phyloP scores from a whole-genome alignment of 192 early-diverging fungal species.

The Gorgonomyces haynaldii region DNA sequence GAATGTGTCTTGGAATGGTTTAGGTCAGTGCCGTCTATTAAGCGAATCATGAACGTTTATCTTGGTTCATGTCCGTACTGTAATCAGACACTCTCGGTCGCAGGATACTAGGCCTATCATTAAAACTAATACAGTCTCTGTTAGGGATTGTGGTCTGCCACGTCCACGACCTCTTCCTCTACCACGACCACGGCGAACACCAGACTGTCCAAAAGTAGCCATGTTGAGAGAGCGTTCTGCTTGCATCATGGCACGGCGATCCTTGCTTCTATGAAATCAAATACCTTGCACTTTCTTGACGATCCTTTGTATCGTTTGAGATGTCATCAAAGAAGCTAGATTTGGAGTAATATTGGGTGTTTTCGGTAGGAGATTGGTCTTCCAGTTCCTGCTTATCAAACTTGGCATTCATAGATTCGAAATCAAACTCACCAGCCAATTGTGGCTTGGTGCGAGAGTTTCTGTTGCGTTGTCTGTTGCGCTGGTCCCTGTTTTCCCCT shows the following conservation, averaged over 20 bases:
- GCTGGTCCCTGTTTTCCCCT: neutral
- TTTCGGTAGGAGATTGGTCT: slow-evolving; percentile 19
- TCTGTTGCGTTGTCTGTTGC: slow-evolving; percentile 2
- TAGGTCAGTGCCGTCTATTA: too few species aligned
- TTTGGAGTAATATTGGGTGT: slow-evolving; percentile 61
- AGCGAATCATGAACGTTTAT: too few species aligned
- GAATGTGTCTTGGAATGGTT: too few species aligned
- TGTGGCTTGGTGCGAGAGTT: slow-evolving; percentile 57
- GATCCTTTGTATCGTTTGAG: slow-evolving; percentile 89
- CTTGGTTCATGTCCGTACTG: too few species aligned
- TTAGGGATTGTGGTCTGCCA: too few species aligned
- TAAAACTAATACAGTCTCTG: too few species aligned
- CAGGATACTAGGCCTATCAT: too few species aligned
- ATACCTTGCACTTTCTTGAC: slow-evolving; percentile 52
- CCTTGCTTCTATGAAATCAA: slow-evolving; percentile 8
- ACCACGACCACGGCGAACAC: neutral
- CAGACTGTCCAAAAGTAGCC: slow-evolving; percentile 92
- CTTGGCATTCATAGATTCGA: slow-evolving; percentile 89
- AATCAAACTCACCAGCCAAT: slow-evolving; percentile 86
- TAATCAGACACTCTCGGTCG: too few species aligned
- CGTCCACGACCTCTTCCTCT: slow-evolving; percentile 1
- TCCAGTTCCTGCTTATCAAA: slow-evolving; percentile 80
- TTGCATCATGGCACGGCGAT: slow-evolving; percentile 60
- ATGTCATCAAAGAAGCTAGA: slow-evolving; percentile 96
- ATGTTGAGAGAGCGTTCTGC: slow-evolving; percentile 86